Percentiles rank a stretch among this genome's conserved stretches.
Evolutionary conservation across 1,284 basidiomycete genomes (phyloP).

Genomic region (Irpex lacteus): DNA sequence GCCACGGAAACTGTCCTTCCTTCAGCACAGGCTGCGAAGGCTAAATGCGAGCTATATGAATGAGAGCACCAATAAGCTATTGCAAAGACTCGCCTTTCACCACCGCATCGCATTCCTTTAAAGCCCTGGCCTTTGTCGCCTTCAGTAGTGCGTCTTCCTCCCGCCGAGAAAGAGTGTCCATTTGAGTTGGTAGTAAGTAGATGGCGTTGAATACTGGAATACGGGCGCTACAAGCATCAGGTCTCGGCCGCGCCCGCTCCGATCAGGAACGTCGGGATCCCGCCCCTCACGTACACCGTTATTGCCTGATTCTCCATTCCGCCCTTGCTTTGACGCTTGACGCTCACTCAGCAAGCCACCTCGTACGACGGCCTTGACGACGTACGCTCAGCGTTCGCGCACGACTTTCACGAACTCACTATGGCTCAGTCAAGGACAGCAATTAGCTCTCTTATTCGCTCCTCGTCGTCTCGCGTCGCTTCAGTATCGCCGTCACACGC

Average conservation of each 20-base stretch:
- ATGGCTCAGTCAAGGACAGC: constrained; percentile 9
- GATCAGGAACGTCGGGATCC: constrained; percentile 7
- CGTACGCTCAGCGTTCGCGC: neutral
- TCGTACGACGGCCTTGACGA: neutral
- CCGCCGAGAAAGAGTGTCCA: constrained; percentile 85
- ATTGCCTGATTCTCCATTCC: neutral
- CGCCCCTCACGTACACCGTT: neutral
- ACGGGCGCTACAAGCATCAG: neutral
- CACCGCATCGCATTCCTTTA: constrained; percentile 74
- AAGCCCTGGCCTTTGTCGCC: constrained; percentile 74
- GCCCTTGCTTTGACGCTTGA: neutral
- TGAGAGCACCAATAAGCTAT: neutral
- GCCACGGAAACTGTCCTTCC: constrained; percentile 83
- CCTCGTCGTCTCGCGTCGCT: constrained; percentile 16
- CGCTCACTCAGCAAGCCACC: neutral
- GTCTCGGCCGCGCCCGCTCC: neutral
- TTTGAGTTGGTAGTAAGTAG: constrained; percentile 25
- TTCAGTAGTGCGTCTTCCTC: constrained; percentile 87
- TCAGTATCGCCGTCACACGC: constrained; percentile 17
- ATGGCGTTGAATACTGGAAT: neutral
- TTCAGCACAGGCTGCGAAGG: constrained; percentile 79
- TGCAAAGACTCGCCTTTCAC: constrained; percentile 60
- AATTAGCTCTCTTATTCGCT: constrained; percentile 18
- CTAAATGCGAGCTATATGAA: constrained; percentile 37
- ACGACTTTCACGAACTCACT: neutral